These are phyloP conservation scores for Sugiyamaella boreocaroliniensis DNA, from an alignment of 805 yeast species.

Conservation along the genomic window DNA sequence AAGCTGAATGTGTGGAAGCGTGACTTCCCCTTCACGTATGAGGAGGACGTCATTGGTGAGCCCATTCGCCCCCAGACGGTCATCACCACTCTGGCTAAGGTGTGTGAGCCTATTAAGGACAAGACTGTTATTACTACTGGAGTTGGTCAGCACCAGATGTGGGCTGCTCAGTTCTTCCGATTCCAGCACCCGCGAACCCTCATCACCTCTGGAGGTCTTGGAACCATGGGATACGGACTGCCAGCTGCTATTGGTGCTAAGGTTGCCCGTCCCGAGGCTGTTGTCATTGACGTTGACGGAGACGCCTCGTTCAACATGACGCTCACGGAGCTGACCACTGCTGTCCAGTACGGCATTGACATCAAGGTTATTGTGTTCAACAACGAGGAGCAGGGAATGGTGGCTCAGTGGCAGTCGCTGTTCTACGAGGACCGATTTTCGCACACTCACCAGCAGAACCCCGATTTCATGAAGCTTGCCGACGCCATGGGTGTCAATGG, in stretches of 20 bases:
- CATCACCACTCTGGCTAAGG: constrained; percentile 66
- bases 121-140: constrained; percentile 92
- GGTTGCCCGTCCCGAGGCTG: constrained; percentile 88
- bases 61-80: constrained; percentile 89
- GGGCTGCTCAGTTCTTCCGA: constrained; percentile 98
- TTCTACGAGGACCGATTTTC: constrained; percentile 95
- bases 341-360: constrained; percentile 89
- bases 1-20: constrained; percentile 75
- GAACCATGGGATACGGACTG: constrained; percentile 97
- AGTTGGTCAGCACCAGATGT: constrained; percentile 99
- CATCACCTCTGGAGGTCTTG: constrained; percentile 98
- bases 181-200: constrained; percentile 91
- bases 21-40: constrained; percentile 79
- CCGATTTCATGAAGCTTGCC: constrained; percentile 86
- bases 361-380: constrained; percentile 83
- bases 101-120: constrained; percentile 55
- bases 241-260: constrained; percentile 99
- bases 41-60: constrained; percentile 47
- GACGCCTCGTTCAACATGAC: constrained; percentile 99
- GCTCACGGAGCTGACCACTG: constrained; percentile 83
- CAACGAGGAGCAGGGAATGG: constrained; percentile 99
- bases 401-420: constrained; percentile 97
- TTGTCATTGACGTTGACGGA: constrained; percentile 95
- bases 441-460: constrained; percentile 96
- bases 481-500: constrained; percentile 92